Evolutionary conservation across 306 rosid genomes (phyloP), one percentile per base, ranked within the genome.

Genomic region (Cicer judaicum): DNA sequence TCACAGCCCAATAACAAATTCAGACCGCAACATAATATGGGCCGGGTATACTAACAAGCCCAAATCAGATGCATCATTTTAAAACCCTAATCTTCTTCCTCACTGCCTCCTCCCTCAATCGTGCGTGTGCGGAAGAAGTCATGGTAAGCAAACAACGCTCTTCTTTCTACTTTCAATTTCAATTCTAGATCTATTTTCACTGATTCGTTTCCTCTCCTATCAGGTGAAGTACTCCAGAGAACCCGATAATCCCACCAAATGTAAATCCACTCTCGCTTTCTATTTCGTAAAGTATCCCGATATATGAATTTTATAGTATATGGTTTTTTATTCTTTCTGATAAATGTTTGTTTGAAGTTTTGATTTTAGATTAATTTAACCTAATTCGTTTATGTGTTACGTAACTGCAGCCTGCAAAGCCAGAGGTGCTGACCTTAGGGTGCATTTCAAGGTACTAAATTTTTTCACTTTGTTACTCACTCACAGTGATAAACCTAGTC

Each of bases 191-290:
- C 19, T 10, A n/a, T 1, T 11, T 7, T 6, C 63, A 14, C 12
- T 79, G 6, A 39, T 14, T 59, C 11, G 10, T 13, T 7, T 34
- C 53, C n/a, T 29, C 5, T 7, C 14, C 43, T 15, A 29, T 29
- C 36, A 29, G 98, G 98, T 94, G 76, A 94, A 91, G 88, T 94
- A 94, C 86, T 94, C 99, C 70, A 88, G 87, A 74, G 99, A 94
- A 78, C 95, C 97, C 13, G 96, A 90, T 50, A 94, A 94, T 79
- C 67, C 87, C 61, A 94, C 99, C 42, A 94, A 94, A 83, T 91
- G 99, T 91, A 68, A 14, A 85, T 54, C 0, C 60, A 50, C 1
- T 14, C 49, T 46, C 47, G 24, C 4, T 12, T 7, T 72, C 5
- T 11, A 2, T 18, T 18, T 62, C 7, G 0, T 7, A 7, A 29